Conservation (phyloP, 2,329 filamentous ascomycete genomes). For the Monilinia vaccinii-corymbosi region DNA sequence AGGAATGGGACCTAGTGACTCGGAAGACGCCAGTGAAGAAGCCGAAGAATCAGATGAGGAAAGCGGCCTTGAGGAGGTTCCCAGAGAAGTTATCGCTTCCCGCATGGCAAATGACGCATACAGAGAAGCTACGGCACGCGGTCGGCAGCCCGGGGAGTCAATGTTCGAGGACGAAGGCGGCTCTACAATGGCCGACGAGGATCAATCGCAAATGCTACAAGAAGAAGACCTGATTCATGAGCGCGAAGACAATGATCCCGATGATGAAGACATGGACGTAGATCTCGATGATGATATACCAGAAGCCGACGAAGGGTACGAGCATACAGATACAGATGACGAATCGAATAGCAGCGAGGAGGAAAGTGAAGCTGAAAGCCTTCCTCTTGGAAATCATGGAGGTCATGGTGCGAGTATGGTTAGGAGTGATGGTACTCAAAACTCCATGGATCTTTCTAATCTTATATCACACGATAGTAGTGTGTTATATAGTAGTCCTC, state of each 20-base stretch:
- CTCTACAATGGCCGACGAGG: conserved; percentile 46
- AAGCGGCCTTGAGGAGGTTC: conserved; percentile 29
- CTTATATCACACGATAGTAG: conserved; percentile 24
- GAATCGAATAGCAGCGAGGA: conserved; percentile 43
- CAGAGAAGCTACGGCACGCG: conserved; percentile 46
- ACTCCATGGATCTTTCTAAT: conserved; percentile 26
- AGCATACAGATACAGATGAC: conserved; percentile 69
- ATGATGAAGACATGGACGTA: conserved; percentile 43
- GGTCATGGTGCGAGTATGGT: conserved; percentile 24
- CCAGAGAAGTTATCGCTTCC: conserved; percentile 25
- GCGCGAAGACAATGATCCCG: conserved; percentile 24
- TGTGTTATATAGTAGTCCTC: conserved; percentile 25
- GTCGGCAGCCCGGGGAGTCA: conserved; percentile 38
- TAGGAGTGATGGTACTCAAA: conserved; percentile 30
- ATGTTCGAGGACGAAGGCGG: conserved; percentile 37
- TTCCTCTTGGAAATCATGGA: conserved; percentile 14
- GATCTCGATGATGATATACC: conserved; percentile 63
- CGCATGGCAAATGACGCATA: conserved; percentile 53
- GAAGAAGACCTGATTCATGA: conserved; percentile 48
- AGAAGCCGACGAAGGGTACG: conserved; percentile 51
- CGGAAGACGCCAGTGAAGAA: conserved; percentile 35
- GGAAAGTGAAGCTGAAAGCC: conserved; percentile 32
- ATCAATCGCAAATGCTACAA: conserved; percentile 50
- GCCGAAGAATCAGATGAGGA: conserved; percentile 30
- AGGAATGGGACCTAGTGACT: conserved; percentile 27